A percentile compares a stretch with the other conserved stretches of the same genome.
Conservation (phyloP, 352 stramenopile genomes). For the Phytophthora ramorum region DNA sequence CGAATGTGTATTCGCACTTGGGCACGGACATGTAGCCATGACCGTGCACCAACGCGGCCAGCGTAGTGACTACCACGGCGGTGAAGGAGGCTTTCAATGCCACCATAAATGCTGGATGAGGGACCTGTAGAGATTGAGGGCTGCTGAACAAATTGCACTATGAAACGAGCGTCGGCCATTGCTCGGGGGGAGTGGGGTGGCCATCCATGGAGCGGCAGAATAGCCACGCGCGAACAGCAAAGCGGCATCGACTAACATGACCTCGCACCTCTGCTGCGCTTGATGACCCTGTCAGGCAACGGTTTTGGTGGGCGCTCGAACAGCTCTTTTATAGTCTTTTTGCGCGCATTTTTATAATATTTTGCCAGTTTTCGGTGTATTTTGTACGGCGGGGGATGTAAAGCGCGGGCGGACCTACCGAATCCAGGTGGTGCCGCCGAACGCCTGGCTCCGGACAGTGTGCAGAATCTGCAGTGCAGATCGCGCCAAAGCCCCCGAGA, state of each 20-base stretch:
- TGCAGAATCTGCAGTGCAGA: neutral
- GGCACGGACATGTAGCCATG: constrained; percentile 42
- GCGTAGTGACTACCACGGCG: constrained; percentile 3
- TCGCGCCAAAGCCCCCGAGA: neutral
- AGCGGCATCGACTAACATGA: constrained; percentile 1
- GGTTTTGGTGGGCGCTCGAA: constrained; percentile 3
- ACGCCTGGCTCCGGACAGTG: neutral
- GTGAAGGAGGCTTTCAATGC: constrained; percentile 3
- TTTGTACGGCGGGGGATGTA: neutral
- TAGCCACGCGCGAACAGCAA: constrained; percentile 20
- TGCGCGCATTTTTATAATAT: constrained; percentile 16
- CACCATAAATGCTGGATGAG: constrained; percentile 9
- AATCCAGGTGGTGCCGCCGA: neutral
- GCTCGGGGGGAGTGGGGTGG: neutral
- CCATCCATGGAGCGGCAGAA: constrained; percentile 4
- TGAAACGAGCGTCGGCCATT: constrained; percentile 1
- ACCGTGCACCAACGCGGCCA: constrained; percentile 18
- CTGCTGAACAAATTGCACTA: constrained; percentile 10
- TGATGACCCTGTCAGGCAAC: constrained; percentile 2
- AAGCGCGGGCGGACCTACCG: neutral
- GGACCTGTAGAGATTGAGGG: neutral
- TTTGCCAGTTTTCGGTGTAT: neutral
- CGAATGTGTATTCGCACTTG: constrained; percentile 30
- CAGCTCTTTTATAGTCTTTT: constrained; percentile 11
- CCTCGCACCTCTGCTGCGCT: neutral